Evolutionary conservation across 106 monocot species (phyloP).

Genomic region (Acorus gramineus): DNA sequence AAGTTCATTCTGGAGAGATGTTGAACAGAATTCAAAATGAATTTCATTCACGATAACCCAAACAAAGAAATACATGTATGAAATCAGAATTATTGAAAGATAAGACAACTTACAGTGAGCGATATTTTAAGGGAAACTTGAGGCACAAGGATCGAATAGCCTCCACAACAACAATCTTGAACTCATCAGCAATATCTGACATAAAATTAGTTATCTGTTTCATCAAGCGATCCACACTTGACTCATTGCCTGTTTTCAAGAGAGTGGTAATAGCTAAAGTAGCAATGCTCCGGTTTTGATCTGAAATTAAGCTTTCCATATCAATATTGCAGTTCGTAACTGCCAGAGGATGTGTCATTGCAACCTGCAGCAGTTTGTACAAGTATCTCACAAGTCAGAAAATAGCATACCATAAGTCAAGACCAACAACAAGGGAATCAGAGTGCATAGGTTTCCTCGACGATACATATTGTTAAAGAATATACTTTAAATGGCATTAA

Average conservation of each 20-base stretch:
- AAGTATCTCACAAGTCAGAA: neutral
- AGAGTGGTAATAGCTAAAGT: conserved; percentile 99
- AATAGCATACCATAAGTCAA: too few relatives aligned
- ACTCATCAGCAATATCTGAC: conserved; percentile 99
- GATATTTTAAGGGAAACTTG: conserved; percentile 97
- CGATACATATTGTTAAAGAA: too few relatives aligned
- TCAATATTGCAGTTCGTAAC: conserved; percentile 97
- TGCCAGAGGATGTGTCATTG: conserved; percentile 93
- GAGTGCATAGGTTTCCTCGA: too few relatives aligned
- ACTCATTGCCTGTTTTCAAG: conserved; percentile 96
- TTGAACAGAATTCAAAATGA: neutral
- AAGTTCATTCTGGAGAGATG: conserved; percentile 82
- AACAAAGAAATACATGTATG: neutral
- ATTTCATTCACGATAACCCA: neutral
- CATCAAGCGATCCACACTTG: conserved; percentile 96
- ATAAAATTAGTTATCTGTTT: conserved; percentile 98
- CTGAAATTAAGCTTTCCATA: conserved; percentile 99
- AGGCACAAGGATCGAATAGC: conserved; percentile 94
- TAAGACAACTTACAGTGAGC: conserved; percentile 56
- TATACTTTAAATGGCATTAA: too few relatives aligned
- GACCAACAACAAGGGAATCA: too few relatives aligned
- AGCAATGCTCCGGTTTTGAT: conserved; percentile 98
- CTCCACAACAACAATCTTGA: conserved; percentile 99
- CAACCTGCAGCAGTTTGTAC: conserved; percentile 46
- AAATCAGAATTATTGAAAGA: neutral